phyloP scores from a whole-genome alignment of 2,329 filamentous ascomycete genomes.

The Parasarocladium wereldwijsianum region DNA sequence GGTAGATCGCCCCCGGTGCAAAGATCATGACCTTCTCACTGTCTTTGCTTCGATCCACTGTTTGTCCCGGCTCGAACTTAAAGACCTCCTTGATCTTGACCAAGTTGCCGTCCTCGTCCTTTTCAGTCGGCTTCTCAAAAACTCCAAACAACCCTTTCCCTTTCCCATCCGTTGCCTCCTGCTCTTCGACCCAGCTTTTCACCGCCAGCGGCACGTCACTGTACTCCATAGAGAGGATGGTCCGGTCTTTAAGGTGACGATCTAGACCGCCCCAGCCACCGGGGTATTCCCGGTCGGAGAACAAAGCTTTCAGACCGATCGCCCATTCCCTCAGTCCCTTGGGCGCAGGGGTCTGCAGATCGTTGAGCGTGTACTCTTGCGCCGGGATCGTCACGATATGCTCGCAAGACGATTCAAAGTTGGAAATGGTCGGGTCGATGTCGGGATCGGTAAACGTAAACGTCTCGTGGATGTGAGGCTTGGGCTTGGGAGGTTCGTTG shows the following conservation, averaged over 20 bases:
- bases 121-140: conserved; percentile 22
- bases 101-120: conserved; percentile 22
- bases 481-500: conserved; percentile 11
- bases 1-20: conserved; percentile 35
- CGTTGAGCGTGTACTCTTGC: conserved; percentile 26
- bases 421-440: conserved; percentile 12
- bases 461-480: conserved; percentile 19
- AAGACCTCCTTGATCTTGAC: conserved; percentile 24
- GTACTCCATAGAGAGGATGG: conserved; percentile 31
- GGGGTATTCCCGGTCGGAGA: conserved; percentile 27
- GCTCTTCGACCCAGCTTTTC: conserved; percentile 31
- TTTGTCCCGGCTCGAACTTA: conserved; percentile 12
- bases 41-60: conserved; percentile 16
- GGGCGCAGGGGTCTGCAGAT: conserved; percentile 22
- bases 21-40: conserved; percentile 29
- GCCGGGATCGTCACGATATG: conserved; percentile 20
- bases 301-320: conserved; percentile 24
- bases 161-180: conserved; percentile 18
- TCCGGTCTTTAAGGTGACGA: conserved; percentile 32
- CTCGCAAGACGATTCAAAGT: conserved; percentile 21
- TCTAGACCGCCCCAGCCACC: conserved; percentile 38
- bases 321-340: conserved; percentile 23
- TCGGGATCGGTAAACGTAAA: conserved; percentile 29
- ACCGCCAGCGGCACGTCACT: conserved; percentile 25
- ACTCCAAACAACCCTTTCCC: conserved; percentile 26